Conservation (phyloP, 768 basidiomycete genomes). For the Calocybe cyanea region DNA sequence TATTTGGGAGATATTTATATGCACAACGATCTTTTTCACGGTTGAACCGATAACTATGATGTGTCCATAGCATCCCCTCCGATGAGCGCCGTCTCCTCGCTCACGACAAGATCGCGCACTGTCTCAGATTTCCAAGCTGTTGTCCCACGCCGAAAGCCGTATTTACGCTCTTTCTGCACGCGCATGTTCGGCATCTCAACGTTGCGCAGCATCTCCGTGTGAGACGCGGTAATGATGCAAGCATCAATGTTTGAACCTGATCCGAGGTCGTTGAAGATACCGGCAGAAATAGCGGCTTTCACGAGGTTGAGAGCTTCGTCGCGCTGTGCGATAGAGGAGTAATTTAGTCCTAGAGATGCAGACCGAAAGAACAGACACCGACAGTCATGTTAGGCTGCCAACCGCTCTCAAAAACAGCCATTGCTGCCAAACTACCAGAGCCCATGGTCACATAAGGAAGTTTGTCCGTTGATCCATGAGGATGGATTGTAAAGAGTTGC, state of each 20-base stretch:
- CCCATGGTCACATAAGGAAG: slow-evolving; percentile 99
- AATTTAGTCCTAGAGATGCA: neutral
- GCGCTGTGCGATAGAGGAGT: slow-evolving; percentile 41
- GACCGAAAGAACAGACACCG: slow-evolving; percentile 19
- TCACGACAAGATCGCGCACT: slow-evolving; percentile 67
- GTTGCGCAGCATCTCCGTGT: slow-evolving; percentile 93
- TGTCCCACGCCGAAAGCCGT: slow-evolving; percentile 78
- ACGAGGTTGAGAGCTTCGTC: slow-evolving; percentile 81
- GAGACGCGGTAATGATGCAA: slow-evolving; percentile 83
- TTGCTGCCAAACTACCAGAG: slow-evolving; percentile 91
- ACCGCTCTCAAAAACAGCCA: slow-evolving; percentile 92
- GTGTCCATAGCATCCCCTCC: slow-evolving; percentile 80
- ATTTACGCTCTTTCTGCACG: slow-evolving; percentile 68
- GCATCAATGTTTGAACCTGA: slow-evolving; percentile 99
- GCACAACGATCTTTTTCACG: neutral
- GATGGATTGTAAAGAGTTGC: slow-evolving; percentile 93
- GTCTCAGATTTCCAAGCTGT: slow-evolving; percentile 86
- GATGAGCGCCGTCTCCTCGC: slow-evolving; percentile 59
- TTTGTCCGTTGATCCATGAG: slow-evolving; percentile 98
- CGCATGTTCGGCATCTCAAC: slow-evolving; percentile 89
- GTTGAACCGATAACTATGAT: slow-evolving; percentile 37
- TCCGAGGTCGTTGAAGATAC: slow-evolving; percentile 99
- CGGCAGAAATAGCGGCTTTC: slow-evolving; percentile 82
- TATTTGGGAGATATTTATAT: too few relatives aligned
- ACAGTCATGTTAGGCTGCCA: slow-evolving; percentile 86